phyloP scores from a whole-genome alignment of 1,284 basidiomycete genomes.

The Marasmius tenuissimus region DNA sequence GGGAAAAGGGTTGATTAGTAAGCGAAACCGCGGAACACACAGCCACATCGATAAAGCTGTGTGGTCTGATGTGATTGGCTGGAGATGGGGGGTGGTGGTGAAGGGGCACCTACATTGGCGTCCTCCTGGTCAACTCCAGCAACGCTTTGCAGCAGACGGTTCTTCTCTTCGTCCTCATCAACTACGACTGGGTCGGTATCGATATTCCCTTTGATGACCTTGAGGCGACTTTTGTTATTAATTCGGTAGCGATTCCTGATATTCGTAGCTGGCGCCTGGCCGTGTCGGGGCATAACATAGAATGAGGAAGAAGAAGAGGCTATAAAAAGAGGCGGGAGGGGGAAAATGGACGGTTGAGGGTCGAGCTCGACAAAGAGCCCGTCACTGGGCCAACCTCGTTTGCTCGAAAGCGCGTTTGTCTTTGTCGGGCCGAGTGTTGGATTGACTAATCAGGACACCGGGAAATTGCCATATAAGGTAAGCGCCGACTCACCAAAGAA shows the following conservation, averaged over 20 bases:
- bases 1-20: constrained; percentile 42
- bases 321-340: constrained; percentile 20
- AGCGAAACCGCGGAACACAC: constrained; percentile 60
- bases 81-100: constrained; percentile 8
- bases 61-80: constrained; percentile 27
- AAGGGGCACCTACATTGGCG: constrained; percentile 71
- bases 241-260: constrained; percentile 84
- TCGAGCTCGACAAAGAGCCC: neutral
- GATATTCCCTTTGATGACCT: constrained; percentile 76
- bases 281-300: constrained; percentile 83
- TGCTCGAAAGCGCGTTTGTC: neutral
- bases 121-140: constrained; percentile 84
- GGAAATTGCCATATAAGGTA: neutral
- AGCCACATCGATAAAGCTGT: constrained; percentile 33
- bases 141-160: constrained; percentile 48
- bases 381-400: neutral
- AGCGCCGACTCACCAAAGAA: neutral
- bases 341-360: constrained; percentile 12
- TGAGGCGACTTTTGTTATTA: constrained; percentile 88
- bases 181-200: constrained; percentile 81
- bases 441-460: neutral
- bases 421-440: neutral
- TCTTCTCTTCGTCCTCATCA: constrained; percentile 83
- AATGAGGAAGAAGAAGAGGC: constrained; percentile 27
- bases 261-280: constrained; percentile 68